Evolutionary conservation across 768 basidiomycete genomes (phyloP).

Genomic region (Termitomyces bulborhizus): DNA sequence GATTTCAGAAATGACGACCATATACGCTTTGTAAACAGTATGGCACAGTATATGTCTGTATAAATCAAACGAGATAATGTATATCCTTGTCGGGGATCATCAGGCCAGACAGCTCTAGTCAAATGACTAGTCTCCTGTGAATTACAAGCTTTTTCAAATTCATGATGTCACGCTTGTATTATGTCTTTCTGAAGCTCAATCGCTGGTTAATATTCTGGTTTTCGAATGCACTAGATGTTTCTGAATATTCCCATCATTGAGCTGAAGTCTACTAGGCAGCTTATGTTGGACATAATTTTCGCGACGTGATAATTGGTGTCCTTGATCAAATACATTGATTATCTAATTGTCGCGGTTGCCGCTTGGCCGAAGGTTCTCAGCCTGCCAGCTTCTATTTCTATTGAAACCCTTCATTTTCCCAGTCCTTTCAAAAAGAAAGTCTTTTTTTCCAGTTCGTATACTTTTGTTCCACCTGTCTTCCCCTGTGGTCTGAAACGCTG

Average conservation of each 20-base stretch:
- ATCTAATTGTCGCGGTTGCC: neutral
- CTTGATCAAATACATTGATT: neutral
- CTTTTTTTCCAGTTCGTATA: neutral
- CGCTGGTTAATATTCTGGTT: neutral
- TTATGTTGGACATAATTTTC: no score
- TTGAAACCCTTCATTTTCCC: neutral
- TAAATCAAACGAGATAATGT: conserved; percentile 21
- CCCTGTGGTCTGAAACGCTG: neutral
- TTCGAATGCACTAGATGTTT: neutral
- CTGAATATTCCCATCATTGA: neutral
- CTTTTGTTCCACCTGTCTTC: neutral
- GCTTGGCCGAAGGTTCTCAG: neutral
- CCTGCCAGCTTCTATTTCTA: neutral
- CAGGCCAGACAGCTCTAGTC: neutral
- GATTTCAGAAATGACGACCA: neutral
- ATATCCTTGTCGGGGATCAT: no score
- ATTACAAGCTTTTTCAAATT: neutral
- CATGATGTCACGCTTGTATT: neutral
- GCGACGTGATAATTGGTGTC: no score
- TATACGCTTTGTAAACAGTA: conserved; percentile 29
- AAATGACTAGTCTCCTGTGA: neutral
- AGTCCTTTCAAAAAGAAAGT: neutral
- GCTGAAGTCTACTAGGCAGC: no score
- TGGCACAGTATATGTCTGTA: conserved; percentile 81
- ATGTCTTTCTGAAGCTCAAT: no score